Conservation (phyloP, 345 rosid species). For the Eucalyptus leucophloia region DNA sequence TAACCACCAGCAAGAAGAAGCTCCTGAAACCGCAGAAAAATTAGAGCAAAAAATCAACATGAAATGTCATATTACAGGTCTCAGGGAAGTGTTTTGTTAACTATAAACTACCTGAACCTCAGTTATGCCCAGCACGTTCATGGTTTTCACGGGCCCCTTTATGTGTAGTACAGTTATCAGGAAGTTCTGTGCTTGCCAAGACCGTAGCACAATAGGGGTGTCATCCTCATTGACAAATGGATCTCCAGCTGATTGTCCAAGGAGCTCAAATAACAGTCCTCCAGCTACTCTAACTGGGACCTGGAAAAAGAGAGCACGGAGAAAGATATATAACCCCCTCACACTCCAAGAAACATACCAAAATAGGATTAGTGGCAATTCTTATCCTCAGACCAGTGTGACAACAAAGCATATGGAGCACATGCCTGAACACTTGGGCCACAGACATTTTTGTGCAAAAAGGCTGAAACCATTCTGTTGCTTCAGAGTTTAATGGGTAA, state of each 20-base stretch:
- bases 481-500: neutral
- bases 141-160: slow-evolving; percentile 45
- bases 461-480: neutral
- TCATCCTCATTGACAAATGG: slow-evolving; percentile 87
- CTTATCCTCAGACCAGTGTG: neutral
- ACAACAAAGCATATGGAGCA: neutral
- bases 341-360: neutral
- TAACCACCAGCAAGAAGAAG: slow-evolving; percentile 77
- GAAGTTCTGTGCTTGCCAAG: slow-evolving; percentile 97
- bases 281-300: slow-evolving; percentile 99
- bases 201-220: slow-evolving; percentile 78
- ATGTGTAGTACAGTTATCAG: slow-evolving; percentile 73
- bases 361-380: neutral
- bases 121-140: slow-evolving; percentile 66
- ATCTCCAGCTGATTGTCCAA: slow-evolving; percentile 97
- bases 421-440: neutral
- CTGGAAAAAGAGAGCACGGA: slow-evolving; percentile 3
- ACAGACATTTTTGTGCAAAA: neutral
- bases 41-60: neutral
- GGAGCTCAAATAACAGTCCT: slow-evolving; percentile 89
- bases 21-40: slow-evolving; percentile 26
- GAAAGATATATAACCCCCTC: neutral
- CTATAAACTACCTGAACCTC: slow-evolving; percentile 82
- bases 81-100: neutral
- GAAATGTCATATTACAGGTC: neutral